Percentiles rank a stretch among this genome's conserved stretches.
These are phyloP conservation scores for Trichoderma semiorbis DNA, from an alignment of 2,329 filamentous ascomycete species.

Conservation along the genomic window DNA sequence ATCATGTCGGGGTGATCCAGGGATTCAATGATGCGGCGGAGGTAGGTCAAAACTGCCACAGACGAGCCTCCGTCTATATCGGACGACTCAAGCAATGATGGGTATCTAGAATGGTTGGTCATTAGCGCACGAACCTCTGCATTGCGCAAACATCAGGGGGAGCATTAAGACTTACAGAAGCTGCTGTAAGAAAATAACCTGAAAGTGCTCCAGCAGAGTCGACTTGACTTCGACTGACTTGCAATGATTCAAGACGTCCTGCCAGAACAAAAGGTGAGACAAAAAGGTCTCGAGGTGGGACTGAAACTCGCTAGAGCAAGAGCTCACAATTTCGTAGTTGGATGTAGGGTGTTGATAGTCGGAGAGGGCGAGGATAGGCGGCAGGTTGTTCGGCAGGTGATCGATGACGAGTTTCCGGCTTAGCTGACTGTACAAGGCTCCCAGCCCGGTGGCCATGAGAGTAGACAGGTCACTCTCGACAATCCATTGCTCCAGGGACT, in stretches of 20 bases:
- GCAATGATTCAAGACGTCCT: constrained; percentile 95
- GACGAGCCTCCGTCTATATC: constrained; percentile 96
- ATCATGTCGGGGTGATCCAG: constrained; percentile 93
- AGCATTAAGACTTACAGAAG: constrained; percentile 61
- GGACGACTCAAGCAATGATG: constrained; percentile 91
- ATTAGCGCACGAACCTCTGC: not conserved
- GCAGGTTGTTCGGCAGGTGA: constrained; percentile 69
- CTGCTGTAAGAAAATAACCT: constrained; percentile 93
- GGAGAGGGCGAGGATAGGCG: constrained; percentile 81
- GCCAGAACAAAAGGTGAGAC: constrained; percentile 95
- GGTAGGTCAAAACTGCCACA: constrained; percentile 89
- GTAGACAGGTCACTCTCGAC: constrained; percentile 95
- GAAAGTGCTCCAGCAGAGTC: constrained; percentile 92
- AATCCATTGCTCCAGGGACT: constrained; percentile 87
- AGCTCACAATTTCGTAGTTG: constrained; percentile 68
- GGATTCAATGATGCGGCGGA: constrained; percentile 84
- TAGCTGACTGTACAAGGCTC: constrained; percentile 66
- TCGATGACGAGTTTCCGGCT: constrained; percentile 79
- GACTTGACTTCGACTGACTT: constrained; percentile 87
- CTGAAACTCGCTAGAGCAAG: constrained; percentile 72
- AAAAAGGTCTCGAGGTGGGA: constrained; percentile 90
- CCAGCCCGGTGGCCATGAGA: constrained; percentile 92
- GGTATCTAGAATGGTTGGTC: constrained; percentile 60
- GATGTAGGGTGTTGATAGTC: constrained; percentile 76
- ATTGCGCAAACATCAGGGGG: not conserved